These are phyloP conservation scores for Endotrypanum monterogeii DNA, from an alignment of 208 protist species.

Conservation along the genomic window DNA sequence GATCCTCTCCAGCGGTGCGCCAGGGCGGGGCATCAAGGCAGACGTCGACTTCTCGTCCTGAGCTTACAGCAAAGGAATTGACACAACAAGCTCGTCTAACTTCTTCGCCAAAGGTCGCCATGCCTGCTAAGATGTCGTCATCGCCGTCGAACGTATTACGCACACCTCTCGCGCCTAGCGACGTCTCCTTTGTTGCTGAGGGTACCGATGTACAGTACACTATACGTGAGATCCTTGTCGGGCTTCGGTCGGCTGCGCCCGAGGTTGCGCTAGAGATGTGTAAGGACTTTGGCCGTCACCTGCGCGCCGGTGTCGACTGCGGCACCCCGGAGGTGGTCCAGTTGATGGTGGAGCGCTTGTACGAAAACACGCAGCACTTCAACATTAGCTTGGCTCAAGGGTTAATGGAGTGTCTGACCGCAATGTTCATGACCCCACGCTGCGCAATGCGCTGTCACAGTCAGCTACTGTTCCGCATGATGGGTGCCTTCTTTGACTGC, in stretches of 20 bases:
- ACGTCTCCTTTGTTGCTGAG: background rate
- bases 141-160: background rate
- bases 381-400: constrained; percentile 54
- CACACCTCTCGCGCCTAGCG: background rate
- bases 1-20: background rate
- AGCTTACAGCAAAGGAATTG: too few species aligned
- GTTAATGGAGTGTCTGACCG: constrained; percentile 68
- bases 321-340: constrained; percentile 80
- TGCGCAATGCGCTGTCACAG: constrained; percentile 66
- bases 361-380: constrained; percentile 67
- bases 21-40: background rate
- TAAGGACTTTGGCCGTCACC: constrained; percentile 62
- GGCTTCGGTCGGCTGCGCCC: constrained; percentile 62
- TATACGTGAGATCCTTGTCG: constrained; percentile 79
- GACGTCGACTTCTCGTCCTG: background rate
- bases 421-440: constrained; percentile 55
- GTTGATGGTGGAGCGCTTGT: constrained; percentile 77
- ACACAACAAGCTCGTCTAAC: background rate
- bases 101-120: background rate
- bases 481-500: constrained; percentile 86
- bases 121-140: background rate
- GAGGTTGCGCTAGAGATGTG: constrained; percentile 66
- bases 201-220: constrained; percentile 60
- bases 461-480: constrained; percentile 65
- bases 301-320: constrained; percentile 64